Base-by-base conservation (phyloP, 2,329 filamentous ascomycete genomes). In the Aspergillus texensis region DNA sequence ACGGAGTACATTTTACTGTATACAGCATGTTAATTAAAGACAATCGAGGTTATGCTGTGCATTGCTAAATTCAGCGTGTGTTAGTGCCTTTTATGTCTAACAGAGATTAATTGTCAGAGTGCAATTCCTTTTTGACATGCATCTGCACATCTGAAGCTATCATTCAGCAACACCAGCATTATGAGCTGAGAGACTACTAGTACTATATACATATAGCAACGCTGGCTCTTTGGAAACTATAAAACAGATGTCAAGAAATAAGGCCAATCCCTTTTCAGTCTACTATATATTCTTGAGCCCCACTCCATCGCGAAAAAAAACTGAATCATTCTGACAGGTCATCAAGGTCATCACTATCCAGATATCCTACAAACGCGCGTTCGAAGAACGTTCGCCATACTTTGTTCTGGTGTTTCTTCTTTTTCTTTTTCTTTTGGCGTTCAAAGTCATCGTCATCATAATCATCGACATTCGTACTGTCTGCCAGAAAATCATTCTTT, bases 291-390 rank as follows among this genome's bases (percentile, higher is more conserved):
- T 21, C 30, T 54, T 36, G 2, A 12, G 36, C 14, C 5, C 32
- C 24, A 28, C 5, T 19, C 19, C 30, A n/a, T 14, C 46, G 21
- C 41, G 8, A 48, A 34, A 55, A 19, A 32, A 55, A 62, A 55
- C 10, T 21, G 30, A 34, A 62, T 67, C 59, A 70, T 58, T 58
- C 34, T 39, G 60, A 62, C 58, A 72, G 66, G 30, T 76, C 70
- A 55, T 84, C 75, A 62, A 96, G 82, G 46, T 94, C 88, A 57
- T 90, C 83, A 60, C 86, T 80, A 57, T 87, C 84, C 70, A 91
- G 79, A 4, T 89, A 93, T 45, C 88, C 86, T 26, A 96, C 91
- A 79, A 95, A 96, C 0, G 93, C 93, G 61, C 92, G 88, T 63
- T 82, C 78, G 32, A 96, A 80, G 75, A 96, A 97, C 57, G 89